These are phyloP conservation scores for Globisporangium spiculum DNA, from an alignment of 352 stramenopile genomes.

Conservation along the genomic window DNA sequence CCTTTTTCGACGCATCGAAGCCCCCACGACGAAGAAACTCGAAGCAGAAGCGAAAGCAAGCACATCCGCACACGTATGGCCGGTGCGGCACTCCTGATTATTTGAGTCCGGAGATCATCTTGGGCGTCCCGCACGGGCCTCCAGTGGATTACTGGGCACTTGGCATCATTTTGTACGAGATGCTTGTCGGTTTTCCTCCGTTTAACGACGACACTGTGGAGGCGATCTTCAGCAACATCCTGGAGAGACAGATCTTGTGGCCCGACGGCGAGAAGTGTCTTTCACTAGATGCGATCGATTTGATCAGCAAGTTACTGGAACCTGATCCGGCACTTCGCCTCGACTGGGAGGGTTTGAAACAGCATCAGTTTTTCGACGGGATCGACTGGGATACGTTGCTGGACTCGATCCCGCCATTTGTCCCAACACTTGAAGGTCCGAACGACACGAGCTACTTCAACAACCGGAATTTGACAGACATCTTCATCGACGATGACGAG, in stretches of 20 bases:
- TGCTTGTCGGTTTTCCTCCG: constrained; percentile 85
- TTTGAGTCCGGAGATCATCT: constrained; percentile 87
- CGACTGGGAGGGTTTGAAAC: constrained; percentile 57
- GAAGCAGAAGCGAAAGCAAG: constrained; percentile 43
- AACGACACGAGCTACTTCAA: constrained; percentile 91
- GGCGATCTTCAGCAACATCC: constrained; percentile 85
- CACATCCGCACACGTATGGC: constrained; percentile 56
- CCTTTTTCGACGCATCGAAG: constrained; percentile 18
- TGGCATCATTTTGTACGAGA: constrained; percentile 90
- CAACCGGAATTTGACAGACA: constrained; percentile 83
- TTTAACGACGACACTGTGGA: constrained; percentile 90
- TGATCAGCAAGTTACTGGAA: constrained; percentile 82
- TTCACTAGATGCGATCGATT: constrained; percentile 72
- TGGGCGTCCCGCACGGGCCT: constrained; percentile 59
- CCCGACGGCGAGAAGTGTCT: constrained; percentile 86
- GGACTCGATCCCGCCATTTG: constrained; percentile 78
- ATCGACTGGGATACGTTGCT: constrained; percentile 84
- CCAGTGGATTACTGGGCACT: constrained; percentile 89
- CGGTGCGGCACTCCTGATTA: constrained; percentile 88
- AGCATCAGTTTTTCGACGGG: constrained; percentile 70
- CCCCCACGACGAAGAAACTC: constrained; percentile 13
- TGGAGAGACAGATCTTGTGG: constrained; percentile 83
- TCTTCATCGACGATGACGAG: constrained; percentile 84
- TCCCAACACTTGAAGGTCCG: constrained; percentile 79
- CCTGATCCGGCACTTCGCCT: constrained; percentile 60